Conservation (phyloP, 208 protist genomes). For the Phytomonas francai region DNA sequence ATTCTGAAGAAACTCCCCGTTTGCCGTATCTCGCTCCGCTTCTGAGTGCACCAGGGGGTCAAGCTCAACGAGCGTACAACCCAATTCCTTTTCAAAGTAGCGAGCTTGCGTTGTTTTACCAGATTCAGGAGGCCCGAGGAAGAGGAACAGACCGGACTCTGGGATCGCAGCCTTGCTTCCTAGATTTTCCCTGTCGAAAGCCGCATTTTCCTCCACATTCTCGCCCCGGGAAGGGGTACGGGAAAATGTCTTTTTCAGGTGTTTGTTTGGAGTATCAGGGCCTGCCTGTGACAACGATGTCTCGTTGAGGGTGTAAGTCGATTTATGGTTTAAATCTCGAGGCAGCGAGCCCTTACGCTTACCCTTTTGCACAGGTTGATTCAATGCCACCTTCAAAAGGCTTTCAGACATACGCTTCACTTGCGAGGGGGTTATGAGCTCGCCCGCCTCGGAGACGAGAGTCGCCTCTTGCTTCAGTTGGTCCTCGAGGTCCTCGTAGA, state of each 20-base stretch:
- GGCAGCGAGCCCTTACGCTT: neutral
- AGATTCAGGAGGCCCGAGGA: conserved; percentile 71
- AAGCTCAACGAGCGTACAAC: conserved; percentile 28
- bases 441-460: neutral
- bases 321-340: neutral
- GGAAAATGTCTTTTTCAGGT: neutral
- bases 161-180: neutral
- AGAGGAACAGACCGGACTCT: conserved; percentile 28
- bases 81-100: conserved; percentile 22
- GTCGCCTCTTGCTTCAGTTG: neutral
- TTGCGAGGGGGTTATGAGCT: neutral
- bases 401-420: neutral
- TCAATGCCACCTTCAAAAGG: neutral
- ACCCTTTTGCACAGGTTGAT: neutral
- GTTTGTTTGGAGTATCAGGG: neutral
- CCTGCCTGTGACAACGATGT: neutral
- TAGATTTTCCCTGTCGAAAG: neutral
- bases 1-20: conserved; percentile 60
- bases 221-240: neutral
- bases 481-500: conserved; percentile 38
- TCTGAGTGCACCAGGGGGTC: conserved; percentile 46
- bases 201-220: neutral
- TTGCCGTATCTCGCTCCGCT: conserved; percentile 61
- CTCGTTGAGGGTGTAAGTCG: neutral
- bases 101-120: conserved; percentile 64